Conservation (phyloP, 225 moss, liverwort and hornwort genomes). For the Marchantia paleacea region DNA sequence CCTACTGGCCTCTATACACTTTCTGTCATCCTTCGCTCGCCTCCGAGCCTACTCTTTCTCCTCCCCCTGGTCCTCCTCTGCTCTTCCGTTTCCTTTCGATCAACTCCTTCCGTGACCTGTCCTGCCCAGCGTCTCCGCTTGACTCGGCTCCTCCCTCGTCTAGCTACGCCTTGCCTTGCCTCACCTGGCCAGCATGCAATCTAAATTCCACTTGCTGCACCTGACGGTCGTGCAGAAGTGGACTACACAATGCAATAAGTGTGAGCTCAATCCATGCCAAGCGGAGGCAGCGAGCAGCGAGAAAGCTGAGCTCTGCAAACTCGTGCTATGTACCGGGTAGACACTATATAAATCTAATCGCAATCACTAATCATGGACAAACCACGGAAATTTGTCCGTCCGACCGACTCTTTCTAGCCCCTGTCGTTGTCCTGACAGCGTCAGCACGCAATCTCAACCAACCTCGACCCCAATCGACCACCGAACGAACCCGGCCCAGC, state of each 20-base stretch:
- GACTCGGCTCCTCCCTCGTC: background rate
- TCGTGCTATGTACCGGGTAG: background rate
- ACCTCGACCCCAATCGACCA: background rate
- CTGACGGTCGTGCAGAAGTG: background rate
- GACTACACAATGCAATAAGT: background rate
- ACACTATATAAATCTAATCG: background rate
- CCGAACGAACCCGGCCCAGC: background rate
- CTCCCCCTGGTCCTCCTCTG: background rate
- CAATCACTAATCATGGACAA: background rate
- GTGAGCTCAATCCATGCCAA: conserved; percentile 11
- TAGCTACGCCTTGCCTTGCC: background rate
- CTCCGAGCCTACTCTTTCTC: background rate
- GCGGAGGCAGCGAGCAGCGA: background rate
- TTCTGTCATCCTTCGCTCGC: background rate
- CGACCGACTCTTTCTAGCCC: background rate
- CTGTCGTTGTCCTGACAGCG: background rate
- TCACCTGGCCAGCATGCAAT: background rate
- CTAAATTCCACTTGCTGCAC: background rate
- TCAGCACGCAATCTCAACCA: background rate
- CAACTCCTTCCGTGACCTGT: background rate
- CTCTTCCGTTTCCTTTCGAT: background rate
- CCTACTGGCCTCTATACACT: background rate
- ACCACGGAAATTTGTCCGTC: conserved; percentile 7
- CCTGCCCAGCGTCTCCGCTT: background rate
- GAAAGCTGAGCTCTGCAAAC: background rate